A percentile compares a stretch with the other conserved stretches of the same genome.
These are phyloP conservation scores for Juglanconis juglandina DNA, from an alignment of 2,329 filamentous ascomycete species.

Conservation along the genomic window DNA sequence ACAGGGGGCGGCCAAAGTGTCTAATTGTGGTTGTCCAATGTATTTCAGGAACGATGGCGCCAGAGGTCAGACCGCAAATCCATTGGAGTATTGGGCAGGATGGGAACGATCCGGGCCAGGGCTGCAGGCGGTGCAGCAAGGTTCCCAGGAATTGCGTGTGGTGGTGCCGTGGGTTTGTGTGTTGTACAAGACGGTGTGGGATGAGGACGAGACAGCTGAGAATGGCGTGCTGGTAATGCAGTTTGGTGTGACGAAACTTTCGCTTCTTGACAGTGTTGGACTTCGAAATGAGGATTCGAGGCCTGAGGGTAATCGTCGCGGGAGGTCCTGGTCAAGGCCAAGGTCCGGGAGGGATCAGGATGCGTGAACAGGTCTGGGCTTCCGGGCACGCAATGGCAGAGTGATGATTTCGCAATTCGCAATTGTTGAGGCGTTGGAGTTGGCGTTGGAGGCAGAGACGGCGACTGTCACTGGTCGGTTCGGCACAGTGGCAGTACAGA, in stretches of 20 bases:
- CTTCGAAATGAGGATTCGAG: background rate
- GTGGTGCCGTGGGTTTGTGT: background rate
- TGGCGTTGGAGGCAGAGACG: background rate
- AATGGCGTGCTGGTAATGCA: slow-evolving; percentile 13
- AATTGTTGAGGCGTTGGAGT: background rate
- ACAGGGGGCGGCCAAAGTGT: background rate
- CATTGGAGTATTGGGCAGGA: slow-evolving; percentile 8
- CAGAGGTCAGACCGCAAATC: slow-evolving; percentile 11
- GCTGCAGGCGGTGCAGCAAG: background rate
- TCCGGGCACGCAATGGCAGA: slow-evolving; percentile 16
- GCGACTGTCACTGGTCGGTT: no score
- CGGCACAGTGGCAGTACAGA: no score
- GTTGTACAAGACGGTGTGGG: background rate
- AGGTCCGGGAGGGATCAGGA: no score
- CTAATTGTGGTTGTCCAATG: slow-evolving; percentile 6
- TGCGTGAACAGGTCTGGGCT: background rate
- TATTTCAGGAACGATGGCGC: slow-evolving; percentile 10
- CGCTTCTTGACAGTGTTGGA: no score
- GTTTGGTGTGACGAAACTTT: background rate
- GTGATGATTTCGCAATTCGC: slow-evolving; percentile 15
- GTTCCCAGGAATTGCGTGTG: background rate
- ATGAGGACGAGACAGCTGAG: slow-evolving; percentile 15
- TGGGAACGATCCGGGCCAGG: background rate
- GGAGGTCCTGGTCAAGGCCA: no score
- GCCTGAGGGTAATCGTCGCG: background rate